Evolutionary conservation across 177 flowering plant species (phyloP).

Genomic region (Telopea speciosissima): DNA sequence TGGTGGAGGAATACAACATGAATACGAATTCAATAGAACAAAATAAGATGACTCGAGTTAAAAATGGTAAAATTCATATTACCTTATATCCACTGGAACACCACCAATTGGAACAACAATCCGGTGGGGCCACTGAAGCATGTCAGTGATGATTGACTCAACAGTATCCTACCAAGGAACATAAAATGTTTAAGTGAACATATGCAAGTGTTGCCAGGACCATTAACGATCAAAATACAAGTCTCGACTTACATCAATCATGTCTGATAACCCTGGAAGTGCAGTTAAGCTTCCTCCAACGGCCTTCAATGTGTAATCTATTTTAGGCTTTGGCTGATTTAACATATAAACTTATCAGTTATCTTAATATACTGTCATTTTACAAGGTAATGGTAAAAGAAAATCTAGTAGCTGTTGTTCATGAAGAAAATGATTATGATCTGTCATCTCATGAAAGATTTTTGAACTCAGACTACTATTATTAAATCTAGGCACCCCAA

Average conservation of each 20-base stretch:
- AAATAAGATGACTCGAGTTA: background rate
- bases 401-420: background rate
- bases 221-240: background rate
- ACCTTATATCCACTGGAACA: slow-evolving; percentile 81
- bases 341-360: slow-evolving; percentile 12
- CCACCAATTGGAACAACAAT: slow-evolving; percentile 98
- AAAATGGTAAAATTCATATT: slow-evolving; percentile 5
- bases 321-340: slow-evolving; percentile 84
- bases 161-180: slow-evolving; percentile 66
- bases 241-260: slow-evolving; percentile 81
- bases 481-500: no score
- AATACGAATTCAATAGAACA: background rate
- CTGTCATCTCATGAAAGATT: background rate
- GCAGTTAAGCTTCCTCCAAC: slow-evolving; percentile 99
- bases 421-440: background rate
- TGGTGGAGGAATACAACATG: background rate
- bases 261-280: slow-evolving; percentile 92
- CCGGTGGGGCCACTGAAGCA: slow-evolving; percentile 98
- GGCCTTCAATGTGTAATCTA: slow-evolving; percentile 92
- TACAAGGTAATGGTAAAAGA: background rate
- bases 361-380: background rate
- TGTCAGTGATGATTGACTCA: slow-evolving; percentile 73
- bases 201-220: background rate
- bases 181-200: background rate
- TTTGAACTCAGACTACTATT: no score